Evolutionary conservation across 805 yeast species (phyloP), one percentile per base, ranked within the genome.

Genomic region (Sugiyamaella chiloensis): DNA sequence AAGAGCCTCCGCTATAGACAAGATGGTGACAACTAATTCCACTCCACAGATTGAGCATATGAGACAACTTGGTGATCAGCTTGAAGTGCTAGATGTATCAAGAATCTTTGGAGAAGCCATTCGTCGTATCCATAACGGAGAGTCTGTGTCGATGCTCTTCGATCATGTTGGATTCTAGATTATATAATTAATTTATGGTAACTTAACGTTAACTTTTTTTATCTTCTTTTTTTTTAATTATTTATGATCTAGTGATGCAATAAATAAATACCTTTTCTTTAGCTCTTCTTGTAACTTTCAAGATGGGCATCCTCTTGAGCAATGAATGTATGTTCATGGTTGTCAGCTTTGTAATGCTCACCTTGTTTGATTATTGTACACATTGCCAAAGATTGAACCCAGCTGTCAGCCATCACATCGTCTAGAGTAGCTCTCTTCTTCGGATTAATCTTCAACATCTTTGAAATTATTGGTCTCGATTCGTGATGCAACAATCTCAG

Each of bases 101-200:
- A 73, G 85, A 49, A 79, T 93, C 16, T 85, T 93, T 58, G 96
- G 95, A 14, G 99, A 93, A 67, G 91, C 97, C 1, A 88, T 93
- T 39, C 76, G 99, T 64, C 77, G 99, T 65, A 91, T 93, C 43
- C 96, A 93, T 66, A 93, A 93, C 58, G 99, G 99, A 56, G 99
- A 93, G 71, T 81, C 91, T 12, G 96, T 93, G 14, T 84, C 95
- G 16, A 85, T 88, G 87, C 72, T 93, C 52, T 93, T 90, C 68
- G 96, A 89, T 59, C 90, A 86, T 57, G 95, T 48, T 6, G 42
- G 42, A 14, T 42, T 42, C 14, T 42, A 32, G 36, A 5, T 23
- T 16, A 12, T n/a, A 7, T n/a, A 16, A 26, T 41, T 17, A 29
- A 41, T 41, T 24, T 40, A 5, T 3, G 24, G 21, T n/a, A n/a